Base-by-base conservation (phyloP, 1,284 basidiomycete species). In the Albatrellus sp. region DNA sequence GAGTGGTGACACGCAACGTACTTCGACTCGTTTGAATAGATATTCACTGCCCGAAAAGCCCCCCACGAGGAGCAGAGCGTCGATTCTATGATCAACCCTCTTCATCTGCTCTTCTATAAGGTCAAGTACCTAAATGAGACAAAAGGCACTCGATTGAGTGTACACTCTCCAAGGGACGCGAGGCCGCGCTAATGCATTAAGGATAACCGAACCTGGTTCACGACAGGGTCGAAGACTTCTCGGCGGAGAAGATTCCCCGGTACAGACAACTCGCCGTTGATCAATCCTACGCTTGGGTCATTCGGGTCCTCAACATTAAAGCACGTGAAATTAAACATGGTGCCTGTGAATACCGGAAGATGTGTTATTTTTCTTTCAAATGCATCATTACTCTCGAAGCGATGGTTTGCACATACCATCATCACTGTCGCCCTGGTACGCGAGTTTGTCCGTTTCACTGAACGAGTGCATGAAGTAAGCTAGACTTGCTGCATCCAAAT, bases 401-500 rank as follows among this genome's bases (percentile, higher is more conserved):
- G 28, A 44, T 44, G 11, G 32, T 43, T 42, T 36, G 32, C 10
- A 50, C 72, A 43, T 56, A 83, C 83, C 75, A 57, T 89, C 86
- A 57, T 90, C 87, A 29, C 63, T 60, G 44, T 75, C 67, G 14
- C 86, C 86, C 48, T 60, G 66, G 55, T 83, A 89, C 28, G 71
- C 70, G 43, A 87, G 62, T 59, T 90, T 90, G 56, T 90, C 85
- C n/a, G 82, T 82, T 60, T 90, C 84, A 50, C 80, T 80, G 54
- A 89, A 89, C 2, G 80, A 75, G 54, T 87, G 80, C 81, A 86
- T 85, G 59, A 89, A 90, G 60, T 83, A 84, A 2, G 83, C 82
- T 51, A 88, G 60, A 47, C 81, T 86, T 10, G 80, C 75, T 1
- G 75, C 63, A 55, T 90, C 85, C 16, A 89, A 70, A 60, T 90